Evolutionary conservation across 1,284 basidiomycete genomes (phyloP).

Genomic region (Cutaneotrichosporon mucoides): DNA sequence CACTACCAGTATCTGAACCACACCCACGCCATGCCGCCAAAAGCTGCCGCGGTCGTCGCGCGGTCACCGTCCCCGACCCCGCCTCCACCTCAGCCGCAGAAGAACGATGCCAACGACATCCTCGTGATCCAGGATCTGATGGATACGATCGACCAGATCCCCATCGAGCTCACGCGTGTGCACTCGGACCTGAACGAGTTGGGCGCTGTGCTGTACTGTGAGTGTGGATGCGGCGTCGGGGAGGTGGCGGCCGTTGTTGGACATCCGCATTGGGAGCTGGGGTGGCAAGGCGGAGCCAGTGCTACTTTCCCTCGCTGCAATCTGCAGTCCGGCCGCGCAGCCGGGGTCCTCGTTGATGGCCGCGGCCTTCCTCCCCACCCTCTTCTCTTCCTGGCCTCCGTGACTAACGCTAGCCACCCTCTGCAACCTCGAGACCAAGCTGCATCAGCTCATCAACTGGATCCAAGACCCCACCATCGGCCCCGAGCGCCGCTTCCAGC

Average conservation of each 20-base stretch:
- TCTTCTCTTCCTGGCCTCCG: too few species aligned
- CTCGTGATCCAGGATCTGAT: constrained; percentile 68
- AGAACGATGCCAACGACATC: constrained; percentile 44
- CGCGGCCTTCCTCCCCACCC: too few species aligned
- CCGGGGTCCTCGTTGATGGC: too few species aligned
- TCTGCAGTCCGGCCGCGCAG: too few species aligned
- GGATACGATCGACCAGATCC: constrained; percentile 89
- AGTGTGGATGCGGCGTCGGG: constrained; percentile 17
- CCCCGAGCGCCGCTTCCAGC: constrained; percentile 76
- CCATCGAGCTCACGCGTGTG: constrained; percentile 86
- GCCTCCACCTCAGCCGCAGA: constrained; percentile 58
- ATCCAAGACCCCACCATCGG: constrained; percentile 63
- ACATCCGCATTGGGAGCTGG: too few species aligned
- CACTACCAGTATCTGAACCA: too few species aligned
- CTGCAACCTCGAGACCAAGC: constrained; percentile 69
- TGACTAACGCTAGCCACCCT: constrained; percentile 58
- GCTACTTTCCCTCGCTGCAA: too few species aligned
- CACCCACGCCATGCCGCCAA: constrained; percentile 32
- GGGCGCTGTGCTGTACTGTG: constrained; percentile 85
- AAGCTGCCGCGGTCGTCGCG: constrained; percentile 16
- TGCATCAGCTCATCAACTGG: constrained; percentile 67
- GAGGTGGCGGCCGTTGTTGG: background rate
- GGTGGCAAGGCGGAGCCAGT: too few species aligned
- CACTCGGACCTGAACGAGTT: constrained; percentile 96
- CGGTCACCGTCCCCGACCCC: constrained; percentile 48